Evolutionary conservation across 1,139 yeast species (phyloP), one percentile per base, ranked within the genome.

Genomic region (Pichia sp.): DNA sequence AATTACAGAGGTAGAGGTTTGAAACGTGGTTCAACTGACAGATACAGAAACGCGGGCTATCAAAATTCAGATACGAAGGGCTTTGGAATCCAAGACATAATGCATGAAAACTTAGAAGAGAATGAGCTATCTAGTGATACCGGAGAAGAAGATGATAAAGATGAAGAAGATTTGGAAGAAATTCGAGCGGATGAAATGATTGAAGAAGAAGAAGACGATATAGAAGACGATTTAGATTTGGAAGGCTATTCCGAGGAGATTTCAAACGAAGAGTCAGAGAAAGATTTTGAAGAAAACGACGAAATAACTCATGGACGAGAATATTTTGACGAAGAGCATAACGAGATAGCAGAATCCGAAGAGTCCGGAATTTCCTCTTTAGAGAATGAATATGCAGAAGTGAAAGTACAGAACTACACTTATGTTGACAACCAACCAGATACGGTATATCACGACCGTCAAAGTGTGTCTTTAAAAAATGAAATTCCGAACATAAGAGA

Each of bases 141-240:
- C 3, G 56, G 50, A 34, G 50, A 44, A 3, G 52, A 48, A 31
- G 52, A 46, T 21, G 46, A 44, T 4, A 48, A 44, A 19, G 51
- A 49, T 6, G 51, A 46, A 16, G 47, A 41, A 16, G 46, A 44
- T 9, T 13, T 18, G 4, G 34, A 28, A 43, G 37, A 43, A 43
- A 28, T 7, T 10, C 5, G 5, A 18, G 47, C 34, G 6, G 39
- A 13, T 4, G 41, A 34, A 34, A 31, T 34, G 21, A 34, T n/a
- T n/a, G 12, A 12, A 16, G 46, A 37, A 12, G 36, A 31, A 12
- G 42, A 39, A 4, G 44, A 26, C 3, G 41, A 22, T 10, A 40
- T 22, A 31, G 44, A 23, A 34, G 22, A 34, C 9, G 12, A 8
- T 2, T 9, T 22, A 7, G 46, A 44, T 4, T 13, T n/a, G 4